Conservation (phyloP, 345 rosid species). For the Brassica rapa region DNA sequence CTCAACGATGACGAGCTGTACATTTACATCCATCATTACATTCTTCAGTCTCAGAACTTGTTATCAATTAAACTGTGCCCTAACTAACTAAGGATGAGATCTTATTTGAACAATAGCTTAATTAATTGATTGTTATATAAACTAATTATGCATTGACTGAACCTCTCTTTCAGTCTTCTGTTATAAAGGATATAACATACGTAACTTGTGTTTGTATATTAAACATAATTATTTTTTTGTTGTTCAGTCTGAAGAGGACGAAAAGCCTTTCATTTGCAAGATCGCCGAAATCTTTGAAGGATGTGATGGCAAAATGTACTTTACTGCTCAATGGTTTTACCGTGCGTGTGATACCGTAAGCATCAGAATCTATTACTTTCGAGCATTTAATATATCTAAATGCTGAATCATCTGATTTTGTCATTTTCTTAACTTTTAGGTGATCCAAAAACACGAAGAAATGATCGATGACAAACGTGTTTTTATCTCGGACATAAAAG, state of each 20-base stretch:
- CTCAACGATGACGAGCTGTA: too few relatives aligned
- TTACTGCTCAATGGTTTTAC: constrained; percentile 79
- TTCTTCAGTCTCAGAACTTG: background rate
- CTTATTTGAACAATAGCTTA: background rate
- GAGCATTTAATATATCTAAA: background rate
- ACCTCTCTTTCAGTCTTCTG: background rate
- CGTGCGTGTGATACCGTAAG: constrained; percentile 76
- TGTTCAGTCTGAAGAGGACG: constrained; percentile 54
- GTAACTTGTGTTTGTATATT: constrained; percentile 3
- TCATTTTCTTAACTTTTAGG: constrained; percentile 42
- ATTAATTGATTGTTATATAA: background rate
- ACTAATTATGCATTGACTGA: background rate
- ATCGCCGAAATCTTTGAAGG: constrained; percentile 70
- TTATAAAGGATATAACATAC: background rate
- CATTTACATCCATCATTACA: background rate
- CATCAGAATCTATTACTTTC: background rate
- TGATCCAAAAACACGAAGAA: constrained; percentile 37
- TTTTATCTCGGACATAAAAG: constrained; percentile 55
- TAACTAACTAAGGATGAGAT: background rate
- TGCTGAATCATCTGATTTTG: constrained; percentile 13
- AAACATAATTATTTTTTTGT: background rate
- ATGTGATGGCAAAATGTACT: constrained; percentile 44
- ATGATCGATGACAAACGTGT: constrained; percentile 53
- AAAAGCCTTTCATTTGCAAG: constrained; percentile 50
- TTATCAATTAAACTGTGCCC: background rate